Evolutionary conservation across 2,329 filamentous ascomycete genomes (phyloP).

Genomic region (Colletotrichum lupini): DNA sequence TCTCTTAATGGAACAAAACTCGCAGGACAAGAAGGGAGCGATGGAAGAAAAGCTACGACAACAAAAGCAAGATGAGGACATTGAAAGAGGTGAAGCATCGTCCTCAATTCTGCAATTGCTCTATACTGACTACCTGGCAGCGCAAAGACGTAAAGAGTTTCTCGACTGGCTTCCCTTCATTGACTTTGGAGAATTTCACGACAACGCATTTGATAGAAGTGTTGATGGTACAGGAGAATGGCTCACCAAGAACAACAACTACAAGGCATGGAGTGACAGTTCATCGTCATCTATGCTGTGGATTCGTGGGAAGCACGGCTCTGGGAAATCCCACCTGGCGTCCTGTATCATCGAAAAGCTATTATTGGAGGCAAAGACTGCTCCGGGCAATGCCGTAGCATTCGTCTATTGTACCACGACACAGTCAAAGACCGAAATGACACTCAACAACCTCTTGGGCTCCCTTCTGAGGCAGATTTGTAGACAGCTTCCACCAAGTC

Average conservation of each 20-base stretch:
- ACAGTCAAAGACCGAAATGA: slow-evolving; percentile 10
- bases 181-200: slow-evolving; percentile 4
- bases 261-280: background rate
- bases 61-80: background rate
- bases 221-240: background rate
- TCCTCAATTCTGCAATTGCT: too few species aligned
- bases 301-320: slow-evolving; percentile 9
- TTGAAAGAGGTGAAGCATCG: background rate
- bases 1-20: rapidly evolving
- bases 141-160: background rate
- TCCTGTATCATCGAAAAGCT: background rate
- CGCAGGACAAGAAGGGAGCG: background rate
- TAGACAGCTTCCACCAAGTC: background rate
- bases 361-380: background rate
- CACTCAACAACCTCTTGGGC: background rate
- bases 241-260: background rate
- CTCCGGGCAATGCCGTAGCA: background rate
- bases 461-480: slow-evolving; percentile 7
- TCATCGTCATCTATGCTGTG: background rate
- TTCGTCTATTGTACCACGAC: slow-evolving; percentile 18
- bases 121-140: background rate
- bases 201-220: background rate
- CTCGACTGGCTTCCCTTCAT: slow-evolving; percentile 1
- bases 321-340: slow-evolving; percentile 12
- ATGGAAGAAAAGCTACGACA: background rate